phyloP scores from a whole-genome alignment of 257 asterid genomes.

The Parsonsia alboflavescens region DNA sequence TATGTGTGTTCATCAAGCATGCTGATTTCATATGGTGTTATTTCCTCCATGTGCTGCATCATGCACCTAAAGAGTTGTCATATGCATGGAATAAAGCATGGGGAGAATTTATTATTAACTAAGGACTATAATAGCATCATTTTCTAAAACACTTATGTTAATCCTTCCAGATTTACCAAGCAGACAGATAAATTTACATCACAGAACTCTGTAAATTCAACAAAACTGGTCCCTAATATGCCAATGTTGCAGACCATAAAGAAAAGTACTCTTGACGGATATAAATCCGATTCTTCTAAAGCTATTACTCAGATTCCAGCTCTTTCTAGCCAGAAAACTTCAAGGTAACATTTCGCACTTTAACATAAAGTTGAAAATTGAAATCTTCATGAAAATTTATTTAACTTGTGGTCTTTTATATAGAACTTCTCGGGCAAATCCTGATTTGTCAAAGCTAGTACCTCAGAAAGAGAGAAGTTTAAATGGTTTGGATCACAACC shows the following conservation, averaged over 20 bases:
- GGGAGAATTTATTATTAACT: slow-evolving; percentile 13
- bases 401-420: slow-evolving; percentile 11
- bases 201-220: slow-evolving; percentile 27
- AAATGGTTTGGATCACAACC: slow-evolving; percentile 32
- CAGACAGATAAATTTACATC: slow-evolving; percentile 34
- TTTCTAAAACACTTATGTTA: slow-evolving; percentile 36
- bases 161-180: slow-evolving; percentile 32
- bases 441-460: slow-evolving; percentile 33
- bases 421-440: slow-evolving; percentile 41
- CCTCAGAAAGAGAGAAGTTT: slow-evolving; percentile 34
- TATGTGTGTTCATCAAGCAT: neutral
- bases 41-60: neutral
- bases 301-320: slow-evolving; percentile 30
- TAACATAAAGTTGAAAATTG: neutral
- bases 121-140: slow-evolving; percentile 16
- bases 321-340: slow-evolving; percentile 37
- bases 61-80: neutral
- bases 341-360: slow-evolving; percentile 35
- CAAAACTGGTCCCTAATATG: slow-evolving; percentile 15
- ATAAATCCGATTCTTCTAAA: slow-evolving; percentile 32
- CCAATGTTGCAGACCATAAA: slow-evolving; percentile 29
- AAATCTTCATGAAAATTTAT: slow-evolving; percentile 15
- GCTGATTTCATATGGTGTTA: neutral
- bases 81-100: neutral
- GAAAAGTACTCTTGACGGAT: slow-evolving; percentile 23